Conservation (phyloP, 1,284 basidiomycete genomes). For the Pterulicium gracile region DNA sequence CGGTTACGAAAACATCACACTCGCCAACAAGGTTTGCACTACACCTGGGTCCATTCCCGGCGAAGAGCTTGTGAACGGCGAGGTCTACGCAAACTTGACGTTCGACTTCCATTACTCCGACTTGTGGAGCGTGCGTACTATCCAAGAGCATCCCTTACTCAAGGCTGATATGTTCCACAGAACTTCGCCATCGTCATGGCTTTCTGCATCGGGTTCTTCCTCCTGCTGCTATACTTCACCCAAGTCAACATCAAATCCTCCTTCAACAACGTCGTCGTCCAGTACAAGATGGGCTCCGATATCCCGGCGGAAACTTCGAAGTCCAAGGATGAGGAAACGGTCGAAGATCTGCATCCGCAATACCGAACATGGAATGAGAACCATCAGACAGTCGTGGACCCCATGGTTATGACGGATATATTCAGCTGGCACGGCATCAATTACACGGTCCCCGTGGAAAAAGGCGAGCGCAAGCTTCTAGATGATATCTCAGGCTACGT, state of each 20-base stretch:
- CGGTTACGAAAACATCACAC: constrained; percentile 27
- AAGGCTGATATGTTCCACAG: constrained; percentile 15
- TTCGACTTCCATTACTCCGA: constrained; percentile 43
- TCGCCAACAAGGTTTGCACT: constrained; percentile 39
- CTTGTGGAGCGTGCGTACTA: constrained; percentile 39
- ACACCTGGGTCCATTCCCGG: constrained; percentile 29
- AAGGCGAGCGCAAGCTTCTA: constrained; percentile 50
- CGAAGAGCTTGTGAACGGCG: constrained; percentile 24
- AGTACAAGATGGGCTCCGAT: constrained; percentile 28
- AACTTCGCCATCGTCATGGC: constrained; percentile 46
- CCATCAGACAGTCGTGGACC: constrained; percentile 12
- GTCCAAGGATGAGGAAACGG: constrained; percentile 19
- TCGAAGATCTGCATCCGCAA: constrained; percentile 4
- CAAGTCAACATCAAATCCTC: constrained; percentile 29
- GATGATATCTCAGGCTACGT: constrained; percentile 81
- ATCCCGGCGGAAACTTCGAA: constrained; percentile 6
- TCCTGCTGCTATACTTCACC: constrained; percentile 40
- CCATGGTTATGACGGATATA: constrained; percentile 25
- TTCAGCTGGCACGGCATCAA: constrained; percentile 57
- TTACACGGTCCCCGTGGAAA: constrained; percentile 52
- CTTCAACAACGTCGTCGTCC: constrained; percentile 20
- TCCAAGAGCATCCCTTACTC: constrained; percentile 5
- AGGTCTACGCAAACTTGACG: constrained; percentile 32
- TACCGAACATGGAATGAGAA: constrained; percentile 5
- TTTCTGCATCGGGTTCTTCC: constrained; percentile 38